A percentile compares a stretch with the other conserved stretches of the same genome.
phyloP scores from a whole-genome alignment of 495 filamentous ascomycete genomes.

The Aspergillus avenaceus region DNA sequence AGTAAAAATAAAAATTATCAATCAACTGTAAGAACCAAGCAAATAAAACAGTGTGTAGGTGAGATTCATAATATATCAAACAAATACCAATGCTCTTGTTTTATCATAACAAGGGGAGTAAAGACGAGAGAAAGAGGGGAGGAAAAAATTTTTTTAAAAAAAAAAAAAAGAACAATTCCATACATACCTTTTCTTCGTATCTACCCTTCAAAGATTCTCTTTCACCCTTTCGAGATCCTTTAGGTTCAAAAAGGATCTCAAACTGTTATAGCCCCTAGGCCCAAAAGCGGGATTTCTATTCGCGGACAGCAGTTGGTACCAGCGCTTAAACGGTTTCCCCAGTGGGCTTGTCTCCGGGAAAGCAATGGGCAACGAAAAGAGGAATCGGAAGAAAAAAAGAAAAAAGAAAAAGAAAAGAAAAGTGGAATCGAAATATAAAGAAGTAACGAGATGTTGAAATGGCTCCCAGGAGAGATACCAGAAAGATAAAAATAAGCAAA shows the following conservation, averaged over 20 bases:
- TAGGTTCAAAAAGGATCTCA: background rate
- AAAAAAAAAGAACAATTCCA: background rate
- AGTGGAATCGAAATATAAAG: conserved; percentile 1
- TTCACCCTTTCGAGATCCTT: background rate
- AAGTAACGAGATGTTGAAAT: conserved; percentile 6
- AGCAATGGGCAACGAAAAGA: background rate
- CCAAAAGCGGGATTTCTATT: conserved; percentile 13
- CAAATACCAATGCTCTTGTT: conserved; percentile 1
- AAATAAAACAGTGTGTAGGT: no score
- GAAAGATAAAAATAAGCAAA: background rate
- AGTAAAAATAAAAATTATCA: background rate
- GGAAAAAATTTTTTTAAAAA: conserved; percentile 6
- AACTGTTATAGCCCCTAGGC: conserved; percentile 7
- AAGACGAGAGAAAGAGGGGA: conserved; percentile 1
- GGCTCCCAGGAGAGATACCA: conserved; percentile 16
- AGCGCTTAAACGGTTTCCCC: background rate
- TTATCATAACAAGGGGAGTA: background rate
- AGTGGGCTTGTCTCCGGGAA: background rate
- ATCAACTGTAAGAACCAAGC: background rate
- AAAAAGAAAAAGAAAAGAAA: background rate
- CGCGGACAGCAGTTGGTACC: background rate
- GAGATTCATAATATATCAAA: background rate
- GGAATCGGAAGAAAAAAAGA: background rate
- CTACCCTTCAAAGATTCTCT: conserved; percentile 7
- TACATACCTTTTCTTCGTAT: conserved; percentile 12